A percentile compares a stretch with the other conserved stretches of the same genome.
Evolutionary conservation across 176 grass and related monocot species (phyloP).

Genomic region (Saccharum officinarum): DNA sequence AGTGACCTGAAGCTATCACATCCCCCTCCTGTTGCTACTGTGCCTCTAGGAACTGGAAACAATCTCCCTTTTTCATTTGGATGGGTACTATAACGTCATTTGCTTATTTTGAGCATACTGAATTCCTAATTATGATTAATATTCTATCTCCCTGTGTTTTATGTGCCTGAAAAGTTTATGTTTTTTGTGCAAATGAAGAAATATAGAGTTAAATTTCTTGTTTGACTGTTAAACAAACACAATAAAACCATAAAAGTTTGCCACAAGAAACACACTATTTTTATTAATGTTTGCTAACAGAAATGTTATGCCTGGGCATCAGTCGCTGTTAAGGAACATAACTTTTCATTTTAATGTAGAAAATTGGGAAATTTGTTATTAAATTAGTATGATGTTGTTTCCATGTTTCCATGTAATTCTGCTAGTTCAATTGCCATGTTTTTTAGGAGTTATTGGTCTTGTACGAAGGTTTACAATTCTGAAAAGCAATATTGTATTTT

Average conservation of each 20-base stretch:
- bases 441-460: background rate
- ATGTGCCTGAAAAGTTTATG: background rate
- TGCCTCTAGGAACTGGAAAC: slow-evolving; percentile 97
- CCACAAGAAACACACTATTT: background rate
- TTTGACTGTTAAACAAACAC: background rate
- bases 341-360: background rate
- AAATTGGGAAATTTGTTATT: background rate
- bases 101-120: background rate
- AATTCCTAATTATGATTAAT: background rate
- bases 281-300: background rate
- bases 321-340: background rate
- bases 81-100: slow-evolving; percentile 50
- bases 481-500: background rate
- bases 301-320: background rate
- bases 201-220: background rate
- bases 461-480: slow-evolving; percentile 2
- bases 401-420: background rate
- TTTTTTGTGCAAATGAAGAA: background rate
- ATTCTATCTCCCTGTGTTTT: background rate
- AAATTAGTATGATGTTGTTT: background rate
- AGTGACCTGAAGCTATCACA: slow-evolving; percentile 85
- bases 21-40: slow-evolving; percentile 81
- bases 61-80: slow-evolving; percentile 98
- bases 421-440: background rate
- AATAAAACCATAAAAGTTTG: background rate